Evolutionary conservation across 2,329 filamentous ascomycete genomes (phyloP), one percentile per base, ranked within the genome.

Genomic region (Aureobasidium sp.): DNA sequence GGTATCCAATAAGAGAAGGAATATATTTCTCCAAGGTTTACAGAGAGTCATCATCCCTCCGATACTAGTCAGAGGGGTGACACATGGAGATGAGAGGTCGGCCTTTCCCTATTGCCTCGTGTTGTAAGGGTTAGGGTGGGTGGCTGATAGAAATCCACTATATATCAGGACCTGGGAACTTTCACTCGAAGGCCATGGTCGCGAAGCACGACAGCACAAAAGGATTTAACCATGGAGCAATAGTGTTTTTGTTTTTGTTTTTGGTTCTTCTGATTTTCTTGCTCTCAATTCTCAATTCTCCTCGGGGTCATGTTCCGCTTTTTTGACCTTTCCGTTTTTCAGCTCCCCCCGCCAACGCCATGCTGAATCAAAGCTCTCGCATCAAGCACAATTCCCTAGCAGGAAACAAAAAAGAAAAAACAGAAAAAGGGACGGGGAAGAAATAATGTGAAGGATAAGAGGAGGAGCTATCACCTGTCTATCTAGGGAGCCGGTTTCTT

Each of bases 401-500:
- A 15, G 14, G 39, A 40, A 31, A 56, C 9, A 31, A 6, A 52
- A 40, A 31, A 56, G 2, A 31, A 6, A 52, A n/a, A 27, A 53
- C 17, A 39, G 49, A 48, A 50, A 24, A 24, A 24, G 24, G 4
- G 24, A 24, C 24, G 24, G 24, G 24, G 24, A 24, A 4, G 24
- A 24, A 24, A 24, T 24, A 4, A 24, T 24, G 24, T 24, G 24
- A 24, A 24, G 24, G 31, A 52, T 22, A 45, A 27, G 15, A 7
- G 14, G 29, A 22, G 19, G 14, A 19, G 27, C 5, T 5, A 40
- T 27, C 22, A 29, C 17, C 7, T 27, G 27, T 24, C n/a, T 48
- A 17, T 15, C 59, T 62, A 62, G 19, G 31, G 48, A 9, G 64
- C 48, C 44, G 49, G 47, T 62, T 61, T 62, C 56, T 52, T 60